Evolutionary conservation across 371 early-diverging fungal species (phyloP), one percentile per base, ranked within the genome.

Genomic region (Syncephalis plumigaleata): DNA sequence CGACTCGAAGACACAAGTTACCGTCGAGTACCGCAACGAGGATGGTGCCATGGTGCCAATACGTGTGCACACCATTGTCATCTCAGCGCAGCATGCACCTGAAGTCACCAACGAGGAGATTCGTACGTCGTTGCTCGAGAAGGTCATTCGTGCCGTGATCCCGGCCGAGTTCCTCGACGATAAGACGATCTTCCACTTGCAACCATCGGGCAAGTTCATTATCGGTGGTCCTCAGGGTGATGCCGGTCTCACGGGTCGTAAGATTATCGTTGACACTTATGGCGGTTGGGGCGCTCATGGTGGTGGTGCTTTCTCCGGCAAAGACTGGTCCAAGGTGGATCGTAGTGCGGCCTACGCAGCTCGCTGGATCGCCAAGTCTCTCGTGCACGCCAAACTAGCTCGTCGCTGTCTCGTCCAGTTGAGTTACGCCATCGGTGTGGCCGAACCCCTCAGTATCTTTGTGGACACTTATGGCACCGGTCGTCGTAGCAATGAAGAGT

Each of bases 311-410:
- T 98, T 97, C 87, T 87, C 88, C 58, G 99, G 99, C 55, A 98
- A 98, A 83, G 99, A 98, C 77, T 97, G 91, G 88, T 92, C 97
- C 77, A 98, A 98, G 86, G 99, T 98, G 63, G 99, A 98, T 68
- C 87, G 99, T 71, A 95, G 94, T 49, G 99, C 95, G 57, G 99
- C 99, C 56, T 98, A 98, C 76, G 87, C 97, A 48, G 96, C 91
- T 55, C 89, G 99, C 59, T 97, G 96, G 92, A 89, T 98, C 60
- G 98, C 99, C 70, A 84, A 85, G 75, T 65, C 97, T 37, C 68
- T 98, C 51, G 95, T 98, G 46, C 69, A 77, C 37, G 90, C 95
- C 61, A 82, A 83, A 58, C 79, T 98, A 46, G 90, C 90, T 61
- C 92, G 91, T 58, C 87, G 99, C 63, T 70, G 66, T 55, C 77